Percentiles rank a stretch among this genome's conserved stretches.
Evolutionary conservation across 805 yeast species (phyloP).

Genomic region (Clavispora phyllophila): DNA sequence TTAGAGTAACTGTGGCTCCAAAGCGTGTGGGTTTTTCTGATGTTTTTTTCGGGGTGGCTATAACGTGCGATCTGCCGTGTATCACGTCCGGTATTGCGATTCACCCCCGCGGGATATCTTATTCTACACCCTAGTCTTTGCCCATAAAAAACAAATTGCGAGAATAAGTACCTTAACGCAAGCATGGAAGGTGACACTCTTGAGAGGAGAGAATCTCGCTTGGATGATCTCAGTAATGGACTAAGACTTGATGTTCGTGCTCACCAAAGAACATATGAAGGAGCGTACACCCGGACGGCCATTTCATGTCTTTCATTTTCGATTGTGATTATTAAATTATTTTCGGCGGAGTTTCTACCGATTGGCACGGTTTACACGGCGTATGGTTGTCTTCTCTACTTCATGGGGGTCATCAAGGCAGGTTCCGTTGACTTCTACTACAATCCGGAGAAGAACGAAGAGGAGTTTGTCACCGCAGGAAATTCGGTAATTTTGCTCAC

Average conservation of each 20-base stretch:
- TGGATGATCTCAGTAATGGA: constrained; percentile 33
- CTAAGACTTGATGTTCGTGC: constrained; percentile 55
- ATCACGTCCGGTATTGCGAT: background rate
- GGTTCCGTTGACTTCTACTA: constrained; percentile 32
- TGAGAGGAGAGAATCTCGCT: constrained; percentile 17
- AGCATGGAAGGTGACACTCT: background rate
- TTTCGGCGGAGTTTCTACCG: constrained; percentile 58
- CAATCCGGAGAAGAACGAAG: constrained; percentile 30
- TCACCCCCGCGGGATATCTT: background rate
- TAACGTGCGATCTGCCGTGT: background rate
- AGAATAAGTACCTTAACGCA: no score
- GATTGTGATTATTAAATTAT: constrained; percentile 58
- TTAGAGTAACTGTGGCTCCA: background rate
- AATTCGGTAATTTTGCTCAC: constrained; percentile 51
- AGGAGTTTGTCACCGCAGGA: constrained; percentile 58
- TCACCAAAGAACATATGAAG: constrained; percentile 79
- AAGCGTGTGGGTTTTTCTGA: background rate
- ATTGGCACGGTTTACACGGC: constrained; percentile 62
- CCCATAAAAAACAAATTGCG: no score
- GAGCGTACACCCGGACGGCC: constrained; percentile 74
- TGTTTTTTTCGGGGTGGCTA: background rate
- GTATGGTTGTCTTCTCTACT: constrained; percentile 46
- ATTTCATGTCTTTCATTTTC: constrained; percentile 64
- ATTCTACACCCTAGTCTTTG: background rate
- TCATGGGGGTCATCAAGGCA: constrained; percentile 35